phyloP scores from a whole-genome alignment of 768 basidiomycete species.

The Leucocoprinus birnbaumii region DNA sequence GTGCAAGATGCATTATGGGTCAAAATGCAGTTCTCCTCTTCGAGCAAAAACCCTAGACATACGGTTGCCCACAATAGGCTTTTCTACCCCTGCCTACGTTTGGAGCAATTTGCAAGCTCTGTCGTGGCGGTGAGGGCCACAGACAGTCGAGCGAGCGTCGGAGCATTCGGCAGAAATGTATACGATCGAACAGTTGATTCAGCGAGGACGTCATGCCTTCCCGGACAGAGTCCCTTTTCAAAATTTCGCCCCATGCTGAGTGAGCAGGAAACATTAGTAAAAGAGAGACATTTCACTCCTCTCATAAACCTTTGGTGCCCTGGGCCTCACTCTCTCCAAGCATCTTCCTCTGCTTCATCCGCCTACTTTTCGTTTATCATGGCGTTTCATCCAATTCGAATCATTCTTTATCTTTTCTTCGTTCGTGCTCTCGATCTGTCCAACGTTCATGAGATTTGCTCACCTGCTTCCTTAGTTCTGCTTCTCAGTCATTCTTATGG shows the following conservation, averaged over 20 bases:
- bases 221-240: background rate
- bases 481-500: conserved; percentile 35
- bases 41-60: background rate
- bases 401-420: conserved; percentile 16
- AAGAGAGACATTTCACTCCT: background rate
- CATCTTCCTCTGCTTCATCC: background rate
- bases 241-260: background rate
- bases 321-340: background rate
- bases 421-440: conserved; percentile 13
- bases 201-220: background rate
- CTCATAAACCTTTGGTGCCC: background rate
- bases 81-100: background rate
- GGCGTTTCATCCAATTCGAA: conserved; percentile 12
- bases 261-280: background rate
- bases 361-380: conserved; percentile 1
- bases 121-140: no score
- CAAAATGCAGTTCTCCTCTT: background rate
- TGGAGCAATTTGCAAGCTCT: no score
- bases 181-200: background rate
- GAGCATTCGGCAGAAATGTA: no score
- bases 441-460: background rate
- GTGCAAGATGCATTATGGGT: background rate
- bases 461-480: conserved; percentile 27
- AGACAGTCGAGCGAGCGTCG: no score
- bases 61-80: background rate